Base-by-base conservation (phyloP, 179 eudicot genomes). In the Beta macrorhiza region DNA sequence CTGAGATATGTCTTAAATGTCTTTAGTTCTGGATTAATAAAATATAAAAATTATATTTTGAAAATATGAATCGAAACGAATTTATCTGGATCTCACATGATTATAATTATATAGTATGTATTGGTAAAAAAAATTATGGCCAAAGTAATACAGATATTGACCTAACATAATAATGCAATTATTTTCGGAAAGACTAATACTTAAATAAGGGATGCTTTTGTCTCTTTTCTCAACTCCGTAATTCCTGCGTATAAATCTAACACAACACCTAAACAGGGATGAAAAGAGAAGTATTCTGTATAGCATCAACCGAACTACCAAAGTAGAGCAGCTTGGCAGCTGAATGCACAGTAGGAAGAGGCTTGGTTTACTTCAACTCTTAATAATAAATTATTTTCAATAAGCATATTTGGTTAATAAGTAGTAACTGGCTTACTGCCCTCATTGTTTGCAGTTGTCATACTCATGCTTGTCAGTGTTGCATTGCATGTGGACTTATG, bases 311-410 rank as follows among this genome's bases (percentile, higher is more conserved):
- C 14, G 5, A 68, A 22, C 72, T 45, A 25, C 56, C 45, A 16
- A 47, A 76, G 16, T 61, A 47, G 63, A 69, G 72, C n/a, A 58
- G 75, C 74, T 64, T 52, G 73, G 81, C 78, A n/a, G 49, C 19
- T 56, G 25, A 20, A 11, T 11, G 47, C 63, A 53, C 78, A 64
- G 49, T 80, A 64, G 29, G 53, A 67, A 29, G 44, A 72, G n/a
- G 53, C 69, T 67, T 67, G 64, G 76, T 20, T 74, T 70, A 64
- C 22, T 44, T 69, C 13, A 44, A 55, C 25, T 65, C 20, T 22
- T 44, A 14, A 14, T 22, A 0, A 25, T 51, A 17, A 20, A 64
- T 49, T 22, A 47, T 42, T 3, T 37, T 22, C 51, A 2, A 17
- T 8, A 37, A 53, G 49, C 42, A 64, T 19, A 25, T 37, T n/a